Base-by-base conservation (phyloP, 148 eudicot genomes). In the Camellia japonica region DNA sequence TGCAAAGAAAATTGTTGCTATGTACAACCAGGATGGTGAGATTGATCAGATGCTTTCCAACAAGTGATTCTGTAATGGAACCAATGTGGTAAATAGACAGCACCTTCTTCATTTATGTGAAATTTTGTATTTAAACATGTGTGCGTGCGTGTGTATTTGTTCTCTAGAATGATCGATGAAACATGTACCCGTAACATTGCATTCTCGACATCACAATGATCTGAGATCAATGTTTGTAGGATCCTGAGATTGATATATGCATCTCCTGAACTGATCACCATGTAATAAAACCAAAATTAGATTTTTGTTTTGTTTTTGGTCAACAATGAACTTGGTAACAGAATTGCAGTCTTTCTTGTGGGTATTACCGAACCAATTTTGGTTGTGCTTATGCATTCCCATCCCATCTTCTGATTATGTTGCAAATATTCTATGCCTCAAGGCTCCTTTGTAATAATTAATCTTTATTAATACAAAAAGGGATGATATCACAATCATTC, bases 21-120 rank as follows among this genome's bases (percentile, higher is more conserved):
- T 87, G 85, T 96, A 94, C 89, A 96, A 96, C 85, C 90, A 89
- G 60, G 89, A 84, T 81, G 99, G 98, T 68, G 97, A 94, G 87
- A 94, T 94, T 61, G 99, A 96, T 84, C 80, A 88, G 87, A 90
- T 96, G 92, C 91, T 96, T 76, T 88, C 91, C 23, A 56, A 66
- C 44, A 87, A 84, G 70, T 85, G 85, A 85, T 52, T 66, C 13
- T 70, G 49, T 18, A 56, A 41, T 55, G 70, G 73, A 42, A 63
- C 15, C 30, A 30, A 6, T 68, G 23, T 38, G 62, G 16, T 2
- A 71, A 64, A 44, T 20, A 52, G 18, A 19, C 20, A 54, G 67
- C 18, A 62, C 41, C 42, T 41, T 44, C 42, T 41, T 44, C 59
- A 19, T 71, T 72, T 71, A 41, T 7, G 42, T 56, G 52, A 73